Conservation (phyloP, 2,329 filamentous ascomycete genomes). For the Aspergillus latus region DNA sequence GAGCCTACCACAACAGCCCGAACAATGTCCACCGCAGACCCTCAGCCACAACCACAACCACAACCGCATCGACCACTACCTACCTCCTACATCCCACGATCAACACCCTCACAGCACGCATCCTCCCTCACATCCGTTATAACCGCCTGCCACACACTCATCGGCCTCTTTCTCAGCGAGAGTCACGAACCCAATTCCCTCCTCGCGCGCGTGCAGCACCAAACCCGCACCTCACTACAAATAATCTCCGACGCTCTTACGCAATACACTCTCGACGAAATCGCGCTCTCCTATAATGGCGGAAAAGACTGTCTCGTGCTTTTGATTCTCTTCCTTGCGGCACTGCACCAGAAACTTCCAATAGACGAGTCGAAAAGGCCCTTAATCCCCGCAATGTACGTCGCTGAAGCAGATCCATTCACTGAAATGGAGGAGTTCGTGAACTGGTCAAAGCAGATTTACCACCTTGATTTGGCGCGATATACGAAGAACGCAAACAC, state of each 20-base stretch:
- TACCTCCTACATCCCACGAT: neutral
- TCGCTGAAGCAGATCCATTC: constrained; percentile 81
- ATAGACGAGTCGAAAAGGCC: constrained; percentile 16
- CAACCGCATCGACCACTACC: neutral
- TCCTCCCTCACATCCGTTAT: constrained; percentile 58
- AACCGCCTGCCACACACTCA: constrained; percentile 59
- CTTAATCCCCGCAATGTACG: constrained; percentile 80
- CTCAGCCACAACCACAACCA: too few species aligned
- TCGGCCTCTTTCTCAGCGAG: constrained; percentile 66
- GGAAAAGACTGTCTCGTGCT: constrained; percentile 97
- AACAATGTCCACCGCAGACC: neutral
- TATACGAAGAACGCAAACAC: constrained; percentile 59
- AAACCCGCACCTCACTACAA: constrained; percentile 69
- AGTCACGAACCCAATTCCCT: constrained; percentile 55
- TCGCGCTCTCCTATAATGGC: constrained; percentile 94
- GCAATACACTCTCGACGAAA: constrained; percentile 72
- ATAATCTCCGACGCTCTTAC: constrained; percentile 74
- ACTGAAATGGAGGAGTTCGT: constrained; percentile 85
- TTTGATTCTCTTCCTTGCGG: constrained; percentile 80
- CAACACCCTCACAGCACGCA: constrained; percentile 1
- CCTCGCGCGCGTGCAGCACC: constrained; percentile 67
- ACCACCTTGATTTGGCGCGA: constrained; percentile 72
- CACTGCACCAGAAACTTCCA: constrained; percentile 49
- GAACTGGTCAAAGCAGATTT: constrained; percentile 60
- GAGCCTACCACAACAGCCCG: neutral